These are phyloP conservation scores for Cercospora nicotianae DNA, from an alignment of 2,329 filamentous ascomycete genomes.

Conservation along the genomic window DNA sequence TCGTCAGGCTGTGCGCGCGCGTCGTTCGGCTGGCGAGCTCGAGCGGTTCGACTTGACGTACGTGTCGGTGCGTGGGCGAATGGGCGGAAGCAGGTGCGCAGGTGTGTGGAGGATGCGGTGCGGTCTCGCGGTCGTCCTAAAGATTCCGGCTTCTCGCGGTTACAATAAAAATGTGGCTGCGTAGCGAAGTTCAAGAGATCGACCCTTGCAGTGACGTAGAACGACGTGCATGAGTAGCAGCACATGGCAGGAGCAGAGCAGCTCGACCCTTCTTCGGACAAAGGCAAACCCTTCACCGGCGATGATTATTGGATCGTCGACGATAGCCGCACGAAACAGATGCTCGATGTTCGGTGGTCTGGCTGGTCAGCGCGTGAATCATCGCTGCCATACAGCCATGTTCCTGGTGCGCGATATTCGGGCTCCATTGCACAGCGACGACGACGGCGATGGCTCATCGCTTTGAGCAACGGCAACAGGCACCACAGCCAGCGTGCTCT, in stretches of 20 bases:
- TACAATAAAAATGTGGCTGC: neutral
- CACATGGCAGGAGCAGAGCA: neutral
- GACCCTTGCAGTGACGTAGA: neutral
- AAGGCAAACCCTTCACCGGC: neutral
- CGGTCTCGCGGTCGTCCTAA: neutral
- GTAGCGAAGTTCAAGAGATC: neutral
- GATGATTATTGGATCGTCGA: neutral
- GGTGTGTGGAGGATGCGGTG: neutral
- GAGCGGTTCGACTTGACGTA: neutral
- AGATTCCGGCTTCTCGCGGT: neutral
- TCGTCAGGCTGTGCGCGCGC: neutral
- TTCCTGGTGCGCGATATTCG: neutral
- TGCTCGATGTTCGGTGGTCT: neutral
- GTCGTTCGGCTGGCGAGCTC: neutral
- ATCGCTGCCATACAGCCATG: neutral
- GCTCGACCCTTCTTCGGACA: neutral
- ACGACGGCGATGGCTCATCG: neutral
- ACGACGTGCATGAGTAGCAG: neutral
- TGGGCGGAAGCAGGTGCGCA: neutral
- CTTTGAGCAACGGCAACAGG: slow-evolving; percentile 1
- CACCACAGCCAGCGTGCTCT: neutral
- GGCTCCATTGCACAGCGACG: neutral
- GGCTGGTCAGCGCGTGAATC: neutral
- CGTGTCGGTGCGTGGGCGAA: neutral
- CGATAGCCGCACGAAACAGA: neutral